phyloP scores from a whole-genome alignment of 129 eudicot species.

The Sambucus nigra region DNA sequence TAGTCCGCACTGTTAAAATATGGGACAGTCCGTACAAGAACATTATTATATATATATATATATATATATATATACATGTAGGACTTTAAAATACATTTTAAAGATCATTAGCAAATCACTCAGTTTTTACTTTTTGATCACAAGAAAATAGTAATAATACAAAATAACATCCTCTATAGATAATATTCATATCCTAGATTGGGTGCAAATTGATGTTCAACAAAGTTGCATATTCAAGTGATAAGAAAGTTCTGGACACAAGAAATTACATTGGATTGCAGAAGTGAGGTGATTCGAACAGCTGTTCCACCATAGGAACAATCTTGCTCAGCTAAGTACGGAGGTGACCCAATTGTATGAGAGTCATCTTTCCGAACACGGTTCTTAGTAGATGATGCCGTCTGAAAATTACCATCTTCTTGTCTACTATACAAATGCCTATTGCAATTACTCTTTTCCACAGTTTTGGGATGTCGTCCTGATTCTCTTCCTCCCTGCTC shows the following conservation, averaged over 20 bases:
- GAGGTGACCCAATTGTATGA: conserved; percentile 5
- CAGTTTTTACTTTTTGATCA: no score
- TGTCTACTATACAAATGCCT: conserved; percentile 14
- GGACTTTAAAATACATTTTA: no score
- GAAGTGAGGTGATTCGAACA: conserved; percentile 14
- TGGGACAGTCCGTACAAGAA: no score
- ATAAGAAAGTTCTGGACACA: not conserved
- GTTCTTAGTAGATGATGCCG: conserved; percentile 9
- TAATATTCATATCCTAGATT: no score
- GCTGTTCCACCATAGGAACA: conserved; percentile 24
- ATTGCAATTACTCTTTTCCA: conserved; percentile 18
- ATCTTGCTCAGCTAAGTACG: conserved; percentile 15
- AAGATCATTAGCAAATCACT: no score
- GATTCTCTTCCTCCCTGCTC: conserved; percentile 17
- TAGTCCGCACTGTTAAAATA: no score
- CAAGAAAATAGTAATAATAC: no score
- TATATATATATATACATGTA: no score
- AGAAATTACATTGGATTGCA: conserved; percentile 28
- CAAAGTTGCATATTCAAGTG: not conserved
- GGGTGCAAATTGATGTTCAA: not conserved
- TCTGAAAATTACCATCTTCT: conserved; percentile 21
- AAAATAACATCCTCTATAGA: no score
- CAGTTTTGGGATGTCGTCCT: conserved; percentile 9
- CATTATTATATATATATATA: no score
- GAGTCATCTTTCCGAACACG: conserved; percentile 12